Conservation (phyloP, 1,284 basidiomycete genomes). For the Pseudomicrostroma phylloplanum region DNA sequence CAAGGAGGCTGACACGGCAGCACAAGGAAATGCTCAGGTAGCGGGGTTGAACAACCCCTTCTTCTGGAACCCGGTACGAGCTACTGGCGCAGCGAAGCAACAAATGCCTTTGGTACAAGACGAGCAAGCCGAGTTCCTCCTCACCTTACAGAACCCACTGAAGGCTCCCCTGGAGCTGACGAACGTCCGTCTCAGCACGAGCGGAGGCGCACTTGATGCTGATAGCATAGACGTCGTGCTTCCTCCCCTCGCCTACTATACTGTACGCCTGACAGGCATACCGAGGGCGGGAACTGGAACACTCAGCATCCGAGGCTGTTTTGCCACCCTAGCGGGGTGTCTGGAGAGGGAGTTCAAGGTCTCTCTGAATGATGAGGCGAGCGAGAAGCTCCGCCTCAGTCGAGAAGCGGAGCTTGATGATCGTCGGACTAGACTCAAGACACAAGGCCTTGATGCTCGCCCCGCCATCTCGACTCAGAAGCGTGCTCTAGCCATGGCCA, state of each 20-base stretch:
- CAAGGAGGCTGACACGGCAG: conserved; percentile 14
- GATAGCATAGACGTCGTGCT: conserved; percentile 60
- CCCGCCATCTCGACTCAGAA: conserved; percentile 18
- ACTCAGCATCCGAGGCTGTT: conserved; percentile 69
- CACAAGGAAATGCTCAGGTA: conserved; percentile 7
- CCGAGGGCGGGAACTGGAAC: conserved; percentile 61
- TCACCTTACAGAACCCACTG: conserved; percentile 84
- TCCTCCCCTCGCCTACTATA: conserved; percentile 68
- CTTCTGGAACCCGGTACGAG: conserved; percentile 26
- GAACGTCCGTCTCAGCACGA: conserved; percentile 70
- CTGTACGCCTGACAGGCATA: conserved; percentile 66
- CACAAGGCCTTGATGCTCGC: conserved; percentile 63
- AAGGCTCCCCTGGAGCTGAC: conserved; percentile 82
- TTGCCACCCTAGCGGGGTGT: conserved; percentile 69
- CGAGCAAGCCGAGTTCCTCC: conserved; percentile 71
- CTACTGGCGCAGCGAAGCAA: conserved; percentile 6
- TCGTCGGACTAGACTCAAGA: conserved; percentile 65
- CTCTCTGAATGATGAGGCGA: conserved; percentile 67
- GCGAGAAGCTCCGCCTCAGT: conserved; percentile 63
- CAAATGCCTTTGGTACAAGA: conserved; percentile 68
- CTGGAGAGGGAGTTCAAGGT: conserved; percentile 66
- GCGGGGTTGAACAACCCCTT: conserved; percentile 25
- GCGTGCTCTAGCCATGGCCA: not conserved
- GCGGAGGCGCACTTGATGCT: conserved; percentile 69
- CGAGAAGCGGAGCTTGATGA: conserved; percentile 57